A percentile compares a stretch with the other conserved stretches of the same genome.
Evolutionary conservation across 2,329 filamentous ascomycete genomes (phyloP).

Genomic region (Fonsecaea pedrosoi): DNA sequence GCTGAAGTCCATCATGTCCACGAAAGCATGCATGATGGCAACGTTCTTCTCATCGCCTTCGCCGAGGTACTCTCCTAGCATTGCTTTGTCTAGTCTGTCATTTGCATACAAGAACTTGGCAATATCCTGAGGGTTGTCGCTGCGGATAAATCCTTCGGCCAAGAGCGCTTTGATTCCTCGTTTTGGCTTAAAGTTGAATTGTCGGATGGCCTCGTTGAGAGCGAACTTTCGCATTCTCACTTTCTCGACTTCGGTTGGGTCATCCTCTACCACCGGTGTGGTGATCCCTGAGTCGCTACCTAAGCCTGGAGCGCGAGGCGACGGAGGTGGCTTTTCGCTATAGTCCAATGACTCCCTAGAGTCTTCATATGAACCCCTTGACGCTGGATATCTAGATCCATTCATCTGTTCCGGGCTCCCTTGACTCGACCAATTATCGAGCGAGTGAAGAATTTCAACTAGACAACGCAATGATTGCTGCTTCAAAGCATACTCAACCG

Average conservation of each 20-base stretch:
- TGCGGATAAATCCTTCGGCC: conserved; percentile 84
- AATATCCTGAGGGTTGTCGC: conserved; percentile 79
- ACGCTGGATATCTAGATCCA: conserved; percentile 48
- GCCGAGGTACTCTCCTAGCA: conserved; percentile 91
- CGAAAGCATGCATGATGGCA: conserved; percentile 97
- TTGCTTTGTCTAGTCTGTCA: conserved; percentile 85
- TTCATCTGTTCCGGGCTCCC: conserved; percentile 58
- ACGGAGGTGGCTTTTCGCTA: conserved; percentile 60
- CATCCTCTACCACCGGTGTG: conserved; percentile 79
- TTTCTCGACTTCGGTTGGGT: conserved; percentile 91
- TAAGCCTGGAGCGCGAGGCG: conserved; percentile 64
- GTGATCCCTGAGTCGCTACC: conserved; percentile 65
- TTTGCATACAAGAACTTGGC: conserved; percentile 81
- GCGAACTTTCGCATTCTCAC: conserved; percentile 95
- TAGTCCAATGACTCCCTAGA: conserved; percentile 77
- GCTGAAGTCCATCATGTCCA: conserved; percentile 91
- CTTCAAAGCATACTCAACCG: conserved; percentile 90
- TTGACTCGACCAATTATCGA: conserved; percentile 91
- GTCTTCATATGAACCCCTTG: conserved; percentile 63
- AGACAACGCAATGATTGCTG: conserved; percentile 85
- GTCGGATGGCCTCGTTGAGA: conserved; percentile 81
- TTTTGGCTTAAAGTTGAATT: conserved; percentile 99
- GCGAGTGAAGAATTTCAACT: conserved; percentile 84
- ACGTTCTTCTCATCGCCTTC: conserved; percentile 94
- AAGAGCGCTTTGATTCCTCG: conserved; percentile 84